Base-by-base conservation (phyloP, 208 protist genomes). In the Acanthamoeba castellanii region DNA sequence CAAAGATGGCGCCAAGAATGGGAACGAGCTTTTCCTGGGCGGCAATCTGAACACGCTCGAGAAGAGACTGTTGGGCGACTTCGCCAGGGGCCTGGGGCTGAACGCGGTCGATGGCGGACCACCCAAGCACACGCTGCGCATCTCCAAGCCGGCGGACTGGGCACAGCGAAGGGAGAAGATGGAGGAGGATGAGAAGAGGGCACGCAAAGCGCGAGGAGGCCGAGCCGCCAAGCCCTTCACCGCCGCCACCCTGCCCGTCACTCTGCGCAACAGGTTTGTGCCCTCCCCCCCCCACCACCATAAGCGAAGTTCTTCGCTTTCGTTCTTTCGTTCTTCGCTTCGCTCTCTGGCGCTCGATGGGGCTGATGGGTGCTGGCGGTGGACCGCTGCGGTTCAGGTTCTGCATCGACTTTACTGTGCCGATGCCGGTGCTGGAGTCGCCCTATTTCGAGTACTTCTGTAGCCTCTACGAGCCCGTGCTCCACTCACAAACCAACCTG, bases 391-490 rank as follows among this genome's bases (percentile, higher is more conserved):
- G 3, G n/a, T 18, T 14, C 70, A 81, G 70, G 32, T 81, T 81
- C 32, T 34, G 34, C 70, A 81, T 81, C 27, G 70, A 81, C 32
- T 81, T 81, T 47, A n/a, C 70, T 9, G 70, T 81, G 18, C 70
- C 70, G 16, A 37, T 81, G 70, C 70, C 70, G 16, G 70, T 81
- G 30, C 22, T 81, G 70, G 70, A 81, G 70, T 81, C 70, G 1
- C 70, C 70, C 70, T 81, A 81, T n/a, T 81, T 81, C 70, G 70
- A 34, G 70, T 81, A 81, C 37, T 81, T 50, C 37, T 50, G 30
- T 3, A 34, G 8, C n/a, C 70, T 81, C 70, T 81, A 81, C 70
- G 70, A 81, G 32, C 70, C 70, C 30, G 34, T 81, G 70, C 37
- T 81, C 8, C 70, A 45, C 30, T 50, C 70, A 13, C 70, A 81